A percentile compares a stretch with the other conserved stretches of the same genome.
Conservation (phyloP, 768 basidiomycete genomes). For the Crassisporium funariophilum region DNA sequence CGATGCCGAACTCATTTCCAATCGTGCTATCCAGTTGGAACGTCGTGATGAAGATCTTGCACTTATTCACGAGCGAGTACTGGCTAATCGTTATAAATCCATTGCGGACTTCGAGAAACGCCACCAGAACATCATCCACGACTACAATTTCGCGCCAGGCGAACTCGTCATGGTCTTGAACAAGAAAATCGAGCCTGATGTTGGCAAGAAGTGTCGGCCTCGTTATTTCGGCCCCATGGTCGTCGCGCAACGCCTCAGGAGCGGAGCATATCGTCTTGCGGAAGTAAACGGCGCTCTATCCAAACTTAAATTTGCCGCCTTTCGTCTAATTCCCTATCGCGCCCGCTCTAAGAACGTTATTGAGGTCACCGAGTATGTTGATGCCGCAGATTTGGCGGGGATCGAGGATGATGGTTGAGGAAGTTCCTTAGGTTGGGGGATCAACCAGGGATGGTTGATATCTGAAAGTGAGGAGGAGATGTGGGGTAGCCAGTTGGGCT, state of each 20-base stretch:
- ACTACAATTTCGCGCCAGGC: slow-evolving; percentile 31
- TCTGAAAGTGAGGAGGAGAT: neutral
- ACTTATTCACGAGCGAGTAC: slow-evolving; percentile 15
- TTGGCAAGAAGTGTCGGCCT: slow-evolving; percentile 28
- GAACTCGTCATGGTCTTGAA: slow-evolving; percentile 38
- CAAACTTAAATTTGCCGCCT: slow-evolving; percentile 14
- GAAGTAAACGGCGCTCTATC: slow-evolving; percentile 23
- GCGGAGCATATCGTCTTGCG: slow-evolving; percentile 23
- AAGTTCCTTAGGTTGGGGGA: neutral
- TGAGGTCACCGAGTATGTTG: neutral
- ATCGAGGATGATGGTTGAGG: neutral
- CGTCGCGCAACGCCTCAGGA: slow-evolving; percentile 23
- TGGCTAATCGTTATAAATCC: slow-evolving; percentile 10
- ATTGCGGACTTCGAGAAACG: slow-evolving; percentile 19
- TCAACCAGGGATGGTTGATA: neutral
- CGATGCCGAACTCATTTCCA: slow-evolving; percentile 23
- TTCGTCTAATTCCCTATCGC: slow-evolving; percentile 25
- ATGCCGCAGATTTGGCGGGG: neutral
- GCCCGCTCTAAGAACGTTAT: slow-evolving; percentile 1
- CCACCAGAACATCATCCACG: slow-evolving; percentile 20
- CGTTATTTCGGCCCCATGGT: slow-evolving; percentile 35
- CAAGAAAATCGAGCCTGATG: slow-evolving; percentile 26
- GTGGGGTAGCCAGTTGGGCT: no score
- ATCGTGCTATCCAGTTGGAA: slow-evolving; percentile 18
- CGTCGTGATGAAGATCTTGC: slow-evolving; percentile 14